These are phyloP conservation scores for Trametes meyenii DNA, from an alignment of 768 basidiomycete species.

Conservation along the genomic window DNA sequence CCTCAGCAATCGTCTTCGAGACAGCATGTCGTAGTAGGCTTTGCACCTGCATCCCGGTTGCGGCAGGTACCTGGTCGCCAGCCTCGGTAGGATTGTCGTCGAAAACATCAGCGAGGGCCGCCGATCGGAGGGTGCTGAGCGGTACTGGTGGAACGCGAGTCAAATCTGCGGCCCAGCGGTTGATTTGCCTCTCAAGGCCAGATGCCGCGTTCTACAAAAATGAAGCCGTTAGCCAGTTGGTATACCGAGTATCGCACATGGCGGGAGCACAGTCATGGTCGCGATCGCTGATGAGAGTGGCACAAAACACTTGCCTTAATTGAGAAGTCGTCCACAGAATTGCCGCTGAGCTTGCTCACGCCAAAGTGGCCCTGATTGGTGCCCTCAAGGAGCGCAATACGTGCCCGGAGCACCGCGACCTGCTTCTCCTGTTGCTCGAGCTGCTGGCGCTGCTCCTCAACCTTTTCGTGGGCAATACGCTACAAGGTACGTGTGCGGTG, in stretches of 20 bases:
- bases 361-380: constrained; percentile 41
- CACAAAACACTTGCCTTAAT: constrained; percentile 61
- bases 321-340: constrained; percentile 84
- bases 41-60: constrained; percentile 71
- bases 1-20: constrained; percentile 74
- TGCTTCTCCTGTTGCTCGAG: constrained; percentile 85
- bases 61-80: constrained; percentile 31
- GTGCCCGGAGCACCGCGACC: constrained; percentile 69
- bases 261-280: too few species aligned
- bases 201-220: constrained; percentile 71
- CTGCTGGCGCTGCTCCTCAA: constrained; percentile 78
- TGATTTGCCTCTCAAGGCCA: constrained; percentile 79
- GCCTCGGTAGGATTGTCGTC: constrained; percentile 50
- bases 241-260: too few species aligned
- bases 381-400: constrained; percentile 78
- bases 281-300: too few species aligned
- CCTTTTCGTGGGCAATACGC: constrained; percentile 89
- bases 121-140: constrained; percentile 55
- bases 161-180: constrained; percentile 85
- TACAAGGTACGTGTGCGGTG: constrained; percentile 30
- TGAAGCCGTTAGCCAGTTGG: neutral
- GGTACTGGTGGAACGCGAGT: constrained; percentile 59
- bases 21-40: constrained; percentile 81
- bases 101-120: constrained; percentile 61
- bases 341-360: constrained; percentile 50